These are phyloP conservation scores for Aspergillus egyptiacus DNA, from an alignment of 495 filamentous ascomycete species.

Conservation along the genomic window DNA sequence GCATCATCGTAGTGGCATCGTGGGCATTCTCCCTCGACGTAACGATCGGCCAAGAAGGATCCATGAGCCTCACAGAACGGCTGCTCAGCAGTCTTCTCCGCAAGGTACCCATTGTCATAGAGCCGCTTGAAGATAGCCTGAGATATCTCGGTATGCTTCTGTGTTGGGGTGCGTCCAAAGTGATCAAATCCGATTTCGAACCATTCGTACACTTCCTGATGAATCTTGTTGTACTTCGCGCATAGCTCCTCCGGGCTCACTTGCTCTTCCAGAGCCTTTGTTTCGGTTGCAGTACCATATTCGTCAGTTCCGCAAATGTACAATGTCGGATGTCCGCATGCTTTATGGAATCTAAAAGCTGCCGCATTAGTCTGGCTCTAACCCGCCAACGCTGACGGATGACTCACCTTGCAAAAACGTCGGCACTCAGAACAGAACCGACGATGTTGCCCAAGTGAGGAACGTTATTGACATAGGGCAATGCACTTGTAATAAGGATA, in stretches of 20 bases:
- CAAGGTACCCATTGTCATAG: slow-evolving; percentile 71
- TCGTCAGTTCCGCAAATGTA: slow-evolving; percentile 59
- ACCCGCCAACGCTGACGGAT: slow-evolving; percentile 1
- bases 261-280: slow-evolving; percentile 64
- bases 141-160: slow-evolving; percentile 77
- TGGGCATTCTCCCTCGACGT: slow-evolving; percentile 84
- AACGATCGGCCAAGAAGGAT: slow-evolving; percentile 87
- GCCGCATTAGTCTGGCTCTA: slow-evolving; percentile 25
- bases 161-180: slow-evolving; percentile 78
- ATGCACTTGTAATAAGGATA: slow-evolving; percentile 49
- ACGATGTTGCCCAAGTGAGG: slow-evolving; percentile 94
- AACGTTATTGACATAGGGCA: slow-evolving; percentile 94
- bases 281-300: slow-evolving; percentile 79
- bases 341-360: slow-evolving; percentile 57
- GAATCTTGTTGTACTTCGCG: slow-evolving; percentile 78
- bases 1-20: slow-evolving; percentile 77
- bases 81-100: slow-evolving; percentile 69
- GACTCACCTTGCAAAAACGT: slow-evolving; percentile 63
- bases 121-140: slow-evolving; percentile 80
- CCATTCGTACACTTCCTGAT: slow-evolving; percentile 83
- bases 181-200: slow-evolving; percentile 79
- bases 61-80: slow-evolving; percentile 82
- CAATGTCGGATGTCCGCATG: slow-evolving; percentile 57
- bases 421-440: slow-evolving; percentile 78
- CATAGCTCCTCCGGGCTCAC: slow-evolving; percentile 68